Percentiles rank a stretch among this genome's conserved stretches.
Conservation (phyloP, 768 basidiomycete species). For the Fomitopsis serialis region DNA sequence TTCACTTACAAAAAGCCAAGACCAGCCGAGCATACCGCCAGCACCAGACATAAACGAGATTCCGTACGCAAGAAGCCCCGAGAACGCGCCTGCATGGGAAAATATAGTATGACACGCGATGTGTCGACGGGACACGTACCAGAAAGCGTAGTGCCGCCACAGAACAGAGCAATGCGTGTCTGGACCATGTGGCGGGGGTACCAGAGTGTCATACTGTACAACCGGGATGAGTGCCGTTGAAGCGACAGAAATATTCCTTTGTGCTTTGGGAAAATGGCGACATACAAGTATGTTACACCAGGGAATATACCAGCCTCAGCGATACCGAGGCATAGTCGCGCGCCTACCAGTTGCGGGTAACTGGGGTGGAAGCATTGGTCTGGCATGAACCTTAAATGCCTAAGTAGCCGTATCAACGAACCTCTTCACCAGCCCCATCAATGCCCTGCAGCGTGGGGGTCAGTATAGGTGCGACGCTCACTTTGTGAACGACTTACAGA, state of each 20-base stretch:
- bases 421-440: slow-evolving; percentile 72
- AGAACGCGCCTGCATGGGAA: slow-evolving; percentile 13
- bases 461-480: not conserved
- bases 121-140: slow-evolving; percentile 6
- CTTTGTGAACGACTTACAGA: slow-evolving; percentile 34
- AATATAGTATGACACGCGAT: not conserved
- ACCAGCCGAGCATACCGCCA: slow-evolving; percentile 23
- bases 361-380: too few relatives aligned
- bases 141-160: slow-evolving; percentile 20
- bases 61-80: slow-evolving; percentile 27
- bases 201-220: slow-evolving; percentile 21
- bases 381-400: too few relatives aligned
- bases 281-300: slow-evolving; percentile 66
- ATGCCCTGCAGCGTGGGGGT: slow-evolving; percentile 18
- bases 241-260: too few relatives aligned
- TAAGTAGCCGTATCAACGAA: too few relatives aligned
- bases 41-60: slow-evolving; percentile 30
- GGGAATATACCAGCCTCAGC: slow-evolving; percentile 71
- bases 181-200: slow-evolving; percentile 23
- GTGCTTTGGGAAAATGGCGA: not conserved
- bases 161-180: slow-evolving; percentile 21
- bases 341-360: slow-evolving; percentile 58
- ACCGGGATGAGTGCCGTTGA: too few relatives aligned
- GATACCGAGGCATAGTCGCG: slow-evolving; percentile 53
- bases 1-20: slow-evolving; percentile 26